Percentiles rank a stretch among this genome's conserved stretches.
These are phyloP conservation scores for Tuctoria greenei DNA, from an alignment of 176 grass and related monocot genomes.

Conservation along the genomic window DNA sequence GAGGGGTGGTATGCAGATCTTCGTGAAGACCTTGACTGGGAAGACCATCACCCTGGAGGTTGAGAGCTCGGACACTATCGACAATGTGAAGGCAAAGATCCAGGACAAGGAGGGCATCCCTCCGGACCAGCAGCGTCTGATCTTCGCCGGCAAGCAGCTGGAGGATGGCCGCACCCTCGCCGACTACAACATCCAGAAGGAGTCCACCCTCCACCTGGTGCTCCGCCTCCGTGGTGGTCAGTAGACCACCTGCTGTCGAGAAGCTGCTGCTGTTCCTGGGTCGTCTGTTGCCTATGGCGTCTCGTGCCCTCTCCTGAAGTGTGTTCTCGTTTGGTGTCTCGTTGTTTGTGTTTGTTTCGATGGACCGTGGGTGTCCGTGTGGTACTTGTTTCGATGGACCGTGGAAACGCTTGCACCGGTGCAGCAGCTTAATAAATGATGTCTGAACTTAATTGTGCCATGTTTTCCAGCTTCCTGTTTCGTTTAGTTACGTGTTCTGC, in stretches of 20 bases:
- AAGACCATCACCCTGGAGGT: conserved; percentile 79
- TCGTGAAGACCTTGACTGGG: conserved; percentile 63
- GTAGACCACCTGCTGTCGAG: neutral
- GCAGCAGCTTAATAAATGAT: conserved; percentile 24
- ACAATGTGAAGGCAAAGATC: conserved; percentile 79
- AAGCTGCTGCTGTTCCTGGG: conserved; percentile 25
- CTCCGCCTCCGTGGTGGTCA: conserved; percentile 62
- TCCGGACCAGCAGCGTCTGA: conserved; percentile 64
- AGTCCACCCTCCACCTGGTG: conserved; percentile 67
- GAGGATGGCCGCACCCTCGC: conserved; percentile 68
- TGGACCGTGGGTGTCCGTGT: neutral
- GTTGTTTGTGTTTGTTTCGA: neutral
- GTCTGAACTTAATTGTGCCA: neutral
- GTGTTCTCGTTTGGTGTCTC: neutral
- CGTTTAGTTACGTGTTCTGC: neutral
- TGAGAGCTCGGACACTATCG: conserved; percentile 45
- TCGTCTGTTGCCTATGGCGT: conserved; percentile 8
- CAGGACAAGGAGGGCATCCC: conserved; percentile 82
- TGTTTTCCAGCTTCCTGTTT: neutral
- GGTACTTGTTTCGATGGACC: neutral
- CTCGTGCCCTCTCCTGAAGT: neutral
- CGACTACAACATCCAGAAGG: conserved; percentile 78
- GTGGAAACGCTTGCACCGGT: conserved; percentile 9
- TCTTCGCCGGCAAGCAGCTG: conserved; percentile 57
- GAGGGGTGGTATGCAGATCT: conserved; percentile 58